Percentiles rank a stretch among this genome's conserved stretches.
phyloP scores from a whole-genome alignment of 768 basidiomycete genomes.

The Paxillus involutus region DNA sequence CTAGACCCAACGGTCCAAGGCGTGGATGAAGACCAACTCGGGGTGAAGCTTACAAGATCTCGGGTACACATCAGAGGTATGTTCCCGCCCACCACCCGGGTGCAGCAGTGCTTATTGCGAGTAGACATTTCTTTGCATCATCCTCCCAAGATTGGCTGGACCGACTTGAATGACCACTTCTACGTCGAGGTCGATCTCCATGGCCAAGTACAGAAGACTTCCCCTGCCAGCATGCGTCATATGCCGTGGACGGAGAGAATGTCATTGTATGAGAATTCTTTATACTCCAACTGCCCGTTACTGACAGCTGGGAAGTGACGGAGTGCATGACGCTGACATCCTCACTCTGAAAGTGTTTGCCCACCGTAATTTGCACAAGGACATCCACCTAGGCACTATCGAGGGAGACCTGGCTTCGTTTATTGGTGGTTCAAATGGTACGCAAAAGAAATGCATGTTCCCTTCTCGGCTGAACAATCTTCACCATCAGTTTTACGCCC shows the following conservation, averaged over 20 bases:
- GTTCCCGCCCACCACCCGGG: neutral
- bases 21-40: too few relatives aligned
- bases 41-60: neutral
- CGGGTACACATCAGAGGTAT: neutral
- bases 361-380: neutral
- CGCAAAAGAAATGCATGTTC: neutral
- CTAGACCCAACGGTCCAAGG: too few relatives aligned
- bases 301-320: neutral
- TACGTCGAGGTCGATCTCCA: neutral
- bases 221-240: neutral
- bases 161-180: neutral
- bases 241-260: neutral
- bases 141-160: constrained; percentile 2
- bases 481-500: neutral
- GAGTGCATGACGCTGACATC: neutral
- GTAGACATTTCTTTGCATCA: neutral
- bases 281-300: neutral
- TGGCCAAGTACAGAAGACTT: neutral
- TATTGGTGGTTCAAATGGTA: neutral
- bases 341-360: constrained; percentile 1
- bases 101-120: neutral
- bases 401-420: neutral
- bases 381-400: constrained; percentile 1
- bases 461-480: neutral
- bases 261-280: neutral